Conservation (phyloP, 768 basidiomycete genomes). For the Leucocoprinus sp. region DNA sequence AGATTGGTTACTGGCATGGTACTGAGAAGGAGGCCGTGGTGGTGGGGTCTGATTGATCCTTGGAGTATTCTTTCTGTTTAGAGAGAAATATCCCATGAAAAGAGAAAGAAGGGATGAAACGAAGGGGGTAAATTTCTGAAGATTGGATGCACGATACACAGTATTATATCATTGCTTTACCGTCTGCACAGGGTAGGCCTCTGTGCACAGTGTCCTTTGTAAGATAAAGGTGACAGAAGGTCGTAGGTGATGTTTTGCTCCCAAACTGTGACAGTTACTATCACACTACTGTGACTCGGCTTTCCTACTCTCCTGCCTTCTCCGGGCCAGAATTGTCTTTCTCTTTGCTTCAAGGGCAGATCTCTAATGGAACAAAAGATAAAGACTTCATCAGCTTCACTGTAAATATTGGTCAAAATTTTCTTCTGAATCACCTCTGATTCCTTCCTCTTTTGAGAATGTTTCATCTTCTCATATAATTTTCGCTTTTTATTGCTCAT, state of each 20-base stretch:
- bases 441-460: slow-evolving; percentile 67
- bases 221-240: neutral
- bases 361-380: slow-evolving; percentile 47
- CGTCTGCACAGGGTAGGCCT: neutral
- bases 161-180: slow-evolving; percentile 9
- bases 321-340: slow-evolving; percentile 34
- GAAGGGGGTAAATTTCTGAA: neutral
- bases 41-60: slow-evolving; percentile 1
- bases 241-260: too few relatives aligned
- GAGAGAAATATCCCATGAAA: slow-evolving; percentile 9
- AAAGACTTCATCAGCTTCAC: too few relatives aligned
- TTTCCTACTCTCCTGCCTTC: slow-evolving; percentile 36
- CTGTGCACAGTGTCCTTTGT: neutral
- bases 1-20: slow-evolving; percentile 15
- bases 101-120: neutral
- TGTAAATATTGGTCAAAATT: too few relatives aligned
- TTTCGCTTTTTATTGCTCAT: slow-evolving; percentile 94
- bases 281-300: slow-evolving; percentile 2
- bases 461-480: slow-evolving; percentile 90
- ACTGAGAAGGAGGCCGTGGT: slow-evolving; percentile 17
- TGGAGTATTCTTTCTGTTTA: slow-evolving; percentile 1
- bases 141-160: neutral
- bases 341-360: slow-evolving; percentile 52
- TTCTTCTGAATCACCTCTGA: slow-evolving; percentile 58
- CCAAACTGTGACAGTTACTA: neutral